A percentile compares a stretch with the other conserved stretches of the same genome.
These are phyloP conservation scores for Scleromitrula shiraiana DNA, from an alignment of 2,329 filamentous ascomycete genomes.

Conservation along the genomic window DNA sequence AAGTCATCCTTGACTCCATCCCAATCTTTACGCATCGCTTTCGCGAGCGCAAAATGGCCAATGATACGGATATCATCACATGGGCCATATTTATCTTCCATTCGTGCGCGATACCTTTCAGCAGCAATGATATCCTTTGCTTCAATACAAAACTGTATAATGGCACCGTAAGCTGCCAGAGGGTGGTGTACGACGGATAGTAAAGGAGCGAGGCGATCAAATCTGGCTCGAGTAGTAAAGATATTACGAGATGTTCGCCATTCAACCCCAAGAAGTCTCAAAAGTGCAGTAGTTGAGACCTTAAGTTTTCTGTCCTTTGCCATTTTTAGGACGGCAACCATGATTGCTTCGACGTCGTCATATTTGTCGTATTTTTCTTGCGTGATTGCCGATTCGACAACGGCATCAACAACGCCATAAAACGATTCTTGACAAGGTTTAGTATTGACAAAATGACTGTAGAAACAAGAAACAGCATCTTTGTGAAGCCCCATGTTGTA, in stretches of 20 bases:
- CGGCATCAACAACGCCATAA: slow-evolving; percentile 12
- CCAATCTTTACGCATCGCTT: slow-evolving; percentile 27
- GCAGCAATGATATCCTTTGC: slow-evolving; percentile 21
- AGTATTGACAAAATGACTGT: slow-evolving; percentile 1
- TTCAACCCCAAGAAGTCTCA: slow-evolving; percentile 22
- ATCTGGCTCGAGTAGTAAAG: slow-evolving; percentile 17
- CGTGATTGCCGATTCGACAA: slow-evolving; percentile 20
- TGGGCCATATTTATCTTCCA: slow-evolving; percentile 8
- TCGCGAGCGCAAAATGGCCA: slow-evolving; percentile 27
- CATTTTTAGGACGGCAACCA: slow-evolving; percentile 17
- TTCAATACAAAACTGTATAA: slow-evolving; percentile 28
- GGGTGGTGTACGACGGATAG: slow-evolving; percentile 14
- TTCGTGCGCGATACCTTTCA: slow-evolving; percentile 16
- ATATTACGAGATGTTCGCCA: slow-evolving; percentile 25
- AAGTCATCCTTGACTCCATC: slow-evolving; percentile 23
- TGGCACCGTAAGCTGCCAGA: slow-evolving; percentile 22
- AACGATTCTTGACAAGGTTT: slow-evolving; percentile 16
- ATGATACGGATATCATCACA: slow-evolving; percentile 18
- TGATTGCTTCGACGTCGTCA: slow-evolving; percentile 19
- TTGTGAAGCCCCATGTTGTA: slow-evolving; percentile 16
- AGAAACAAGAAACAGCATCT: slow-evolving; percentile 1
- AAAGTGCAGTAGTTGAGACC: slow-evolving; percentile 20
- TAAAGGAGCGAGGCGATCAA: slow-evolving; percentile 19
- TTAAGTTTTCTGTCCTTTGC: slow-evolving; percentile 15
- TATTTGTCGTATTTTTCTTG: slow-evolving; percentile 12